Conservation (phyloP, 192 early-diverging fungal genomes). For the Physocladia obscura region DNA sequence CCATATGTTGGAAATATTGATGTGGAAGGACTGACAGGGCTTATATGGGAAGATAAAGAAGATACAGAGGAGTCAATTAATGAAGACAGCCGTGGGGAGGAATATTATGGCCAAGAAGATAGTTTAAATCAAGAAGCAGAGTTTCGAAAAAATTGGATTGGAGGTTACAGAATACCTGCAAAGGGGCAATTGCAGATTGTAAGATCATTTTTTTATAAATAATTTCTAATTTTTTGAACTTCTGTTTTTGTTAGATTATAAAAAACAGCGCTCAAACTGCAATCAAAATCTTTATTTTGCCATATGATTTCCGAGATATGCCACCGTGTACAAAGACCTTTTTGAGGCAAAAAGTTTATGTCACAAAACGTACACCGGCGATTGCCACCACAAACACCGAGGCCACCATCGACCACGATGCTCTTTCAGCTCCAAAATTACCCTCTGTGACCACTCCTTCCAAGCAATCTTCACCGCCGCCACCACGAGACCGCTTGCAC, state of each 20-base stretch:
- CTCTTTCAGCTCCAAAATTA: too few relatives aligned
- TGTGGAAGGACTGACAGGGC: conserved; percentile 42
- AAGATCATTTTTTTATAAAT: conserved; percentile 18
- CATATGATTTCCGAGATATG: conserved; percentile 78
- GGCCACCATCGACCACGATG: too few relatives aligned
- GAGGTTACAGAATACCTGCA: conserved; percentile 68
- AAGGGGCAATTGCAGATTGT: conserved; percentile 76
- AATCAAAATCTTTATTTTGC: conserved; percentile 76
- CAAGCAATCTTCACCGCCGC: background rate
- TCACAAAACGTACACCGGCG: conserved; percentile 2
- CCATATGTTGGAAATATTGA: conserved; percentile 80
- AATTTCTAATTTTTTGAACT: background rate
- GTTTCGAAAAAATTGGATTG: conserved; percentile 31
- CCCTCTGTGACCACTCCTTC: background rate
- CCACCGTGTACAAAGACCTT: conserved; percentile 72
- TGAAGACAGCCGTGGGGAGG: background rate
- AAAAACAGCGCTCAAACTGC: conserved; percentile 76
- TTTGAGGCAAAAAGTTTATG: conserved; percentile 75
- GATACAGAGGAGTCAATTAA: background rate
- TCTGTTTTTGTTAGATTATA: conserved; percentile 52
- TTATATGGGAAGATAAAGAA: conserved; percentile 14
- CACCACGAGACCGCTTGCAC: conserved; percentile 43
- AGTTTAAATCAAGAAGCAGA: background rate
- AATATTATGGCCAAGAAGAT: too few relatives aligned
- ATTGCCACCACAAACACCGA: conserved; percentile 4